Evolutionary conservation across 2,329 filamentous ascomycete genomes (phyloP), one percentile per base, ranked within the genome.

Genomic region (Alternaria conjuncta): DNA sequence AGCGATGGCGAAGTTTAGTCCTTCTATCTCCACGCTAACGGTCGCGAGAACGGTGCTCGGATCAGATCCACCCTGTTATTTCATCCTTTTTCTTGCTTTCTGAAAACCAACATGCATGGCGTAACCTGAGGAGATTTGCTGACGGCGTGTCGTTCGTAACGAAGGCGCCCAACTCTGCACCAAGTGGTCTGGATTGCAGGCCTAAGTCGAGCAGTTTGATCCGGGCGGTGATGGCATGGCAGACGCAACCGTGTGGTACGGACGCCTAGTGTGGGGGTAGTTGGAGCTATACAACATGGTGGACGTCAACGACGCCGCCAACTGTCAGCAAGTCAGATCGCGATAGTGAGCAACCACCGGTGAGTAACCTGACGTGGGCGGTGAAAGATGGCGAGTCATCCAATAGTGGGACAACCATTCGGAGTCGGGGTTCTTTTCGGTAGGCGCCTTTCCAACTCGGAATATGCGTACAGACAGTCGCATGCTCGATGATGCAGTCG

Each of bases 391-490:
- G 61, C 43, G 58, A 26, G 56, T 46, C 57, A 57, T 57, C 59
- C 57, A 61, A 67, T 70, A 36, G 67, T 67, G 58, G 60, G 63
- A 60, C 62, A 56, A 54, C 60, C 25, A 45, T 32, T 62, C 26
- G 26, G 62, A 55, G 64, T 61, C 61, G 65, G 60, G 53, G 56
- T 55, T 41, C 46, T 53, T 66, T 69, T 46, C 36, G 57, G 55
- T 54, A 63, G 55, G 50, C 56, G 55, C 65, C 64, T 64, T 64
- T 45, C 64, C 59, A 50, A 53, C 56, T 63, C 15, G 20, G 54
- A 49, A 47, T 54, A 47, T 41, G 54, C 55, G 55, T 49, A 51
- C 63, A 66, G 46, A 50, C 47, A 53, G 45, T 62, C 55, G 61
- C 49, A 62, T 60, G 57, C 53, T 60, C 56, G 56, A 63, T 53